Evolutionary conservation across 2,329 filamentous ascomycete genomes (phyloP).

Genomic region (Zasmidium cellare): DNA sequence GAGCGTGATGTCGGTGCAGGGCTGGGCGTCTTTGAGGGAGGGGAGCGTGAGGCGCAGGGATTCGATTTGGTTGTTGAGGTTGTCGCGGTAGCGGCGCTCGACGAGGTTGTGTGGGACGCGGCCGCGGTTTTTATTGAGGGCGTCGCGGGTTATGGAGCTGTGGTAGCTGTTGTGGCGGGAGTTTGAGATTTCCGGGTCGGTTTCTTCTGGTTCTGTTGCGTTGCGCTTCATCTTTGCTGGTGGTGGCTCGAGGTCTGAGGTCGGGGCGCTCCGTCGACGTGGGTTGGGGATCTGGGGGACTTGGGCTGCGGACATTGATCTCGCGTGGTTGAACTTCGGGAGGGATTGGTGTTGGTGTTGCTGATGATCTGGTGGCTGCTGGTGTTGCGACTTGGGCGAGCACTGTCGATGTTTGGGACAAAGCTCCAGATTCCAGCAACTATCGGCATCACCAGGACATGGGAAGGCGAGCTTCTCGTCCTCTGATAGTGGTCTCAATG

Average conservation of each 20-base stretch:
- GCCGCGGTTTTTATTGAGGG: constrained; percentile 10
- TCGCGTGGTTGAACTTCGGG: neutral
- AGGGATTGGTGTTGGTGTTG: neutral
- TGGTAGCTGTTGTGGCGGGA: constrained; percentile 2
- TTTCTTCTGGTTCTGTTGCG: constrained; percentile 11
- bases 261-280: constrained; percentile 14
- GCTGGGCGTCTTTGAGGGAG: constrained; percentile 17
- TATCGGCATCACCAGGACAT: constrained; percentile 13
- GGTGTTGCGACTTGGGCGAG: constrained; percentile 3
- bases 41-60: constrained; percentile 32
- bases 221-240: constrained; percentile 18
- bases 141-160: constrained; percentile 2
- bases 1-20: constrained; percentile 5
- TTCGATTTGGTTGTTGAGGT: constrained; percentile 48
- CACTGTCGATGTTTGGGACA: constrained; percentile 20
- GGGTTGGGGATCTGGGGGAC: constrained; percentile 1
- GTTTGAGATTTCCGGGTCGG: constrained; percentile 1
- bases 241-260: constrained; percentile 6
- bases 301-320: neutral
- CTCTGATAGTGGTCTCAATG: constrained; percentile 14
- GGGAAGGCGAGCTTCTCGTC: constrained; percentile 21
- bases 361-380: neutral
- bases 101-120: constrained; percentile 44
- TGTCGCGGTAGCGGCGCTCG: constrained; percentile 49
- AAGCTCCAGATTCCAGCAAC: constrained; percentile 21